A percentile compares a stretch with the other conserved stretches of the same genome.
Evolutionary conservation across 2,329 filamentous ascomycete species (phyloP).

Genomic region (Xylaria sp.): DNA sequence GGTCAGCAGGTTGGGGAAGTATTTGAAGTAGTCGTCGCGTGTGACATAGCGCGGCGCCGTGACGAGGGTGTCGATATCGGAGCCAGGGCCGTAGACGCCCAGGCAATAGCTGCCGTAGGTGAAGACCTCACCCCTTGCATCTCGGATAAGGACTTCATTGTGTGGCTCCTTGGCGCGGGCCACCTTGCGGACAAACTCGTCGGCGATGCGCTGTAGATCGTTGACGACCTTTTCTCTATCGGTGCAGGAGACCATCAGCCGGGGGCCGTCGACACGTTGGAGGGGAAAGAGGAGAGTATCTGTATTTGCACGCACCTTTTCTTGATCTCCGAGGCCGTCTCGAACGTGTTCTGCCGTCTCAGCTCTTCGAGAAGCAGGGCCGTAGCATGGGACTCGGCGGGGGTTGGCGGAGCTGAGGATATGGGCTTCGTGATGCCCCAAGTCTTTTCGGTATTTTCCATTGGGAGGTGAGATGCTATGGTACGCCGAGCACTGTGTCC

Average conservation of each 20-base stretch:
- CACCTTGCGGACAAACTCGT: conserved; percentile 88
- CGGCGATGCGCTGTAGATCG: conserved; percentile 80
- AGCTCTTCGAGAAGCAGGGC: conserved; percentile 85
- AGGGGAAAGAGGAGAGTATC: not conserved
- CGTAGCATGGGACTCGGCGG: conserved; percentile 79
- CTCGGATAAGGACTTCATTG: conserved; percentile 80
- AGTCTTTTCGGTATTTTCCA: conserved; percentile 46
- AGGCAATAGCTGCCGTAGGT: conserved; percentile 96
- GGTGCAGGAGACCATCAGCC: conserved; percentile 18
- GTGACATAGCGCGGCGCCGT: conserved; percentile 90
- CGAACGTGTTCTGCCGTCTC: conserved; percentile 90
- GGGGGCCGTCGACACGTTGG: conserved; percentile 48
- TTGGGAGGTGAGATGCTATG: conserved; percentile 11
- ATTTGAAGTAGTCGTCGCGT: conserved; percentile 89
- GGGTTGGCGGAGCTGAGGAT: conserved; percentile 78
- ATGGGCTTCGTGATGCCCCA: conserved; percentile 85
- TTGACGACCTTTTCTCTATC: conserved; percentile 75
- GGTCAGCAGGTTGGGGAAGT: conserved; percentile 83
- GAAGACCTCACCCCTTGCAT: conserved; percentile 90
- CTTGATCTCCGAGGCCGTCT: conserved; percentile 81
- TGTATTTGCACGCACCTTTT: conserved; percentile 69
- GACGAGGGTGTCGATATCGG: conserved; percentile 96
- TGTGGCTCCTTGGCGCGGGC: conserved; percentile 76
- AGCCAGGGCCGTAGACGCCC: conserved; percentile 92
- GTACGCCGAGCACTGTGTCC: not conserved